Evolutionary conservation across 1,139 yeast genomes (phyloP), one percentile per base, ranked within the genome.

Genomic region (Hemisphaericaspora lyxosophila): DNA sequence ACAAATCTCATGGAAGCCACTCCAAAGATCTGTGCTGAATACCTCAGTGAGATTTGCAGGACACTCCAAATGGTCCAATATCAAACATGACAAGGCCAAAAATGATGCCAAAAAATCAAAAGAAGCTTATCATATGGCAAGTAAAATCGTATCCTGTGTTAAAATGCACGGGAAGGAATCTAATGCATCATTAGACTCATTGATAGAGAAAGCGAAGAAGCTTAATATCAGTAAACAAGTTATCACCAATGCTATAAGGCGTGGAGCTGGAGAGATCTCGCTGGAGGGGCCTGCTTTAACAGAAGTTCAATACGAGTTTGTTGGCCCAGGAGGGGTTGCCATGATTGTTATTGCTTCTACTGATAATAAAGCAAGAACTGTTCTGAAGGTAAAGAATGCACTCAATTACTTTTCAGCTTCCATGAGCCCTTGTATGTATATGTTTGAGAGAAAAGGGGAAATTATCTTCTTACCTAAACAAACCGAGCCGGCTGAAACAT

Each of bases 51-150:
- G 49, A 4, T 38, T 46, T 6, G 79, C 84, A 0, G 96, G 98
- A 1, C 98, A 92, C 60, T 84, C 87, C 30, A 92, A 90, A 62
- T 92, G 98, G 98, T 87, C 95, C 31, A 88, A 87, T 38, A 92
- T 92, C 48, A 83, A 89, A 55, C 97, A 89, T 54, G 95, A 87
- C 57, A 92, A 92, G 63, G 95, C 95, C 40, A 87, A 88, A 48
- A 88, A 89, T 55, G 98, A 92, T 61, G 87, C 90, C 12, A 80
- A 77, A 45, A 78, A 79, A 53, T 82, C 88, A 41, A 77, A 80
- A 42, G 71, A 80, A 36, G 82, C 90, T 7, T 84, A 85, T 49
- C 78, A 82, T 51, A 70, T 85, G 53, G 85, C 96, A 9, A 76
- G 78, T 38, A 75, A 80, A 53, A 86, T 92, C 42, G 79, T 83